Percentiles rank a stretch among this genome's conserved stretches.
These are phyloP conservation scores for Mucor saturninus DNA, from an alignment of 371 early-diverging fungal genomes.

Conservation along the genomic window DNA sequence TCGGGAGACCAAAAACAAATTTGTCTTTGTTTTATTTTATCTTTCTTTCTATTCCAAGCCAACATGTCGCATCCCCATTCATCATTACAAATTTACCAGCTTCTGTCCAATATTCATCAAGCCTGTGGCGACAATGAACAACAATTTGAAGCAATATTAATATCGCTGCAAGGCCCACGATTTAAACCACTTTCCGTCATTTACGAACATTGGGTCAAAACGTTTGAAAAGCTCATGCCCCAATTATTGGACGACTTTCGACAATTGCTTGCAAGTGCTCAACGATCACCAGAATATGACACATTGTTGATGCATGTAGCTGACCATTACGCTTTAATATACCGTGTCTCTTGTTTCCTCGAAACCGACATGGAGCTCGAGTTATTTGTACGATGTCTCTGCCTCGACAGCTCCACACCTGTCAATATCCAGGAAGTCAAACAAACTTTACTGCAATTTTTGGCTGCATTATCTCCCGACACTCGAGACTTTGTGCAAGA, in stretches of 20 bases:
- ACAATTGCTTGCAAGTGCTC: conserved; percentile 15
- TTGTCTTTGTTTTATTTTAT: no score
- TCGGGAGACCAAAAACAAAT: no score
- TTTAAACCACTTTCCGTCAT: conserved; percentile 15
- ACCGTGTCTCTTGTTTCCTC: conserved; percentile 28
- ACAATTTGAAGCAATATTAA: conserved; percentile 14
- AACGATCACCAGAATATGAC: conserved; percentile 16
- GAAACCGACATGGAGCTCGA: conserved; percentile 25
- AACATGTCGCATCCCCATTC: conserved; percentile 23
- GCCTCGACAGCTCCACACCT: conserved; percentile 21
- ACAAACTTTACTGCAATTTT: conserved; percentile 13
- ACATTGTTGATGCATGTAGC: conserved; percentile 9
- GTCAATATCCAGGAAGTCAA: conserved; percentile 15
- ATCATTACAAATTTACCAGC: conserved; percentile 25
- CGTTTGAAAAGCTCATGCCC: conserved; percentile 6
- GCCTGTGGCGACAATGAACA: conserved; percentile 1
- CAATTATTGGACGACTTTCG: conserved; percentile 7
- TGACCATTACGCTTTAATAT: conserved; percentile 25
- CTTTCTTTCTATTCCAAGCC: no score
- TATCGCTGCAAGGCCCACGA: conserved; percentile 21
- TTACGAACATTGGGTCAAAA: conserved; percentile 15
- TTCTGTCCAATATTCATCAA: conserved; percentile 19
- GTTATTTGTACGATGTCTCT: conserved; percentile 29
- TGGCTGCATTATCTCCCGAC: conserved; percentile 13
- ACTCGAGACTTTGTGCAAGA: conserved; percentile 16